phyloP scores from a whole-genome alignment of 2,329 filamentous ascomycete species.

The Verruconis gallopava region DNA sequence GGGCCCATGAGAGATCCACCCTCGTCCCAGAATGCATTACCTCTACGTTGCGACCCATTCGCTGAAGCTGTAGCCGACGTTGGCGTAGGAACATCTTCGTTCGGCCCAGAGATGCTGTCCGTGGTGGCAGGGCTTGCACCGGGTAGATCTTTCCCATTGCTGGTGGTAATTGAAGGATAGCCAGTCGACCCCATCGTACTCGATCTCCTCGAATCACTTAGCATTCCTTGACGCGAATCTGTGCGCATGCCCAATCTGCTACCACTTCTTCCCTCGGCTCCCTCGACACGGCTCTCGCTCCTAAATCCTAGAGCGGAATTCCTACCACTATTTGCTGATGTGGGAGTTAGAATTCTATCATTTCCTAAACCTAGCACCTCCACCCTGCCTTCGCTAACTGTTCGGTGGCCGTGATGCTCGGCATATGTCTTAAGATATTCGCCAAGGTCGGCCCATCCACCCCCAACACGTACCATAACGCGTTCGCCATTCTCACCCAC shows the following conservation, averaged over 20 bases:
- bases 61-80: not conserved
- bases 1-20: constrained; percentile 54
- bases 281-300: not conserved
- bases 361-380: constrained; percentile 32
- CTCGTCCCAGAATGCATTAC: constrained; percentile 21
- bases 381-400: constrained; percentile 41
- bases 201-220: not conserved
- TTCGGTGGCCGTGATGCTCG: constrained; percentile 71
- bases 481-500: constrained; percentile 84
- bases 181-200: not conserved
- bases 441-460: constrained; percentile 93
- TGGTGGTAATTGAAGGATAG: constrained; percentile 2
- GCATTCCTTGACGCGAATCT: not conserved
- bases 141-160: not conserved
- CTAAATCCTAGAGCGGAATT: not conserved
- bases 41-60: constrained; percentile 15
- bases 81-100: not conserved
- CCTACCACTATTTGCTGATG: not conserved
- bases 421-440: constrained; percentile 93
- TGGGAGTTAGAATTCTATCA: not conserved
- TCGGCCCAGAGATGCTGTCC: not conserved
- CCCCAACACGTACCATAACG: constrained; percentile 95
- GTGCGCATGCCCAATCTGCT: not conserved
- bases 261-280: not conserved
- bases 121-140: constrained; percentile 1